Evolutionary conservation across 306 rosid species (phyloP), one percentile per base, ranked within the genome.

Genomic region (Vigna mungo): DNA sequence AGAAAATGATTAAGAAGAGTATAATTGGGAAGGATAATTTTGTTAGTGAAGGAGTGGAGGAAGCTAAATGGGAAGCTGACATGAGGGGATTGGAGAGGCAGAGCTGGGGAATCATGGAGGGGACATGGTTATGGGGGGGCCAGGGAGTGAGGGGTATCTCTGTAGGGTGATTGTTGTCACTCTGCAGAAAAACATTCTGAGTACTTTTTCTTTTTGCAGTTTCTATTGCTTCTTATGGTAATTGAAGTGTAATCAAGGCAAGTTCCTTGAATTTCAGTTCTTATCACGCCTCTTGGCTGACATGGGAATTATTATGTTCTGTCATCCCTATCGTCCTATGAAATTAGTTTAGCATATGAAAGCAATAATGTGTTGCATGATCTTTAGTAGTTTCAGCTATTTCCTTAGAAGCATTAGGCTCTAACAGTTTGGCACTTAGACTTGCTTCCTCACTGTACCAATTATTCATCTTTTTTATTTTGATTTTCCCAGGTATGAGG

Each of bases 401-500:
- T 36, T 51, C 61, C 74, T 55, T 74, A 3, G 44, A 56, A 65
- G 75, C 36, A 63, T 0, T 11, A 32, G 64, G 27, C 46, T 68
- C 17, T 27, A 12, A 5, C 58, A 44, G 14, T 17, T 18, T 8
- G 63, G 48, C 12, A 10, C 46, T 10, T 54, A 54, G 63, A 59
- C 12, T 44, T 3, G 25, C 43, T 14, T 46, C 10, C 9, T n/a
- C 3, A 41, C 3, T 73, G 60, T 75, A 18, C 67, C 46, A 48
- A 70, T 71, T 43, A 66, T 75, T 37, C 34, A 34, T 14, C 58
- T 55, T 14, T 39, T 30, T 71, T 14, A 36, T 0, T 17, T 41
- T 4, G 61, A 32, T 79, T 47, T 43, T 16, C 15, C 17, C 89
- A 95, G 97, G 98, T 36, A 94, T 90, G 92, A 90, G 98, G 77